Evolutionary conservation across 306 rosid species (phyloP).

Genomic region (Trifolium dubium): DNA sequence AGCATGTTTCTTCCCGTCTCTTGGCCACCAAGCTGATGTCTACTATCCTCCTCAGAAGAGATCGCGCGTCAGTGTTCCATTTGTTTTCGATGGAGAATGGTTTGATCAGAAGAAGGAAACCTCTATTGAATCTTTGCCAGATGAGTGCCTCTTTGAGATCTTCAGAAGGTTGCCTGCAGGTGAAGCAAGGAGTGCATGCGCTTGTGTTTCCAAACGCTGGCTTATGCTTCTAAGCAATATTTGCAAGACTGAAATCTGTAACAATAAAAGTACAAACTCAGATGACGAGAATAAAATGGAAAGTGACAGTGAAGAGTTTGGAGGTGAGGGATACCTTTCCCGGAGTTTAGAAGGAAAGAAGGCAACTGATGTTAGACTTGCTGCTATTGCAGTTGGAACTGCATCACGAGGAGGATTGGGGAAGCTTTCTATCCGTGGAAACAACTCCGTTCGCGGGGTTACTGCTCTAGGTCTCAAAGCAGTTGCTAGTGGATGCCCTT

Average conservation of each 20-base stretch:
- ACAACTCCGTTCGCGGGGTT: conserved; percentile 58
- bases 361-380: conserved; percentile 95
- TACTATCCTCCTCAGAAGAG: conserved; percentile 84
- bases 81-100: conserved; percentile 60
- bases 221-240: conserved; percentile 85
- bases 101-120: conserved; percentile 65
- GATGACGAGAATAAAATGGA: conserved; percentile 44
- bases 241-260: conserved; percentile 59
- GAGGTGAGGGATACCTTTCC: conserved; percentile 83
- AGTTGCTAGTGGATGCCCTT: conserved; percentile 82
- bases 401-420: conserved; percentile 93
- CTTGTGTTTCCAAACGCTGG: conserved; percentile 90
- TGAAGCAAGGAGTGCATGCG: conserved; percentile 77
- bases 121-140: conserved; percentile 79
- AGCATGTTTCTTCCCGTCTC: conserved; percentile 68
- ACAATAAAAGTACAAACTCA: conserved; percentile 41
- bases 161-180: conserved; percentile 83
- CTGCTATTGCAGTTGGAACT: conserved; percentile 90
- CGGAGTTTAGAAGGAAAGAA: conserved; percentile 91
- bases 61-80: conserved; percentile 75
- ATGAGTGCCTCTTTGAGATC: conserved; percentile 94
- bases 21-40: conserved; percentile 72
- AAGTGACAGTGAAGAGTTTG: conserved; percentile 59
- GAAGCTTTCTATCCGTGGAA: conserved; percentile 81
- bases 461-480: conserved; percentile 80